Evolutionary conservation across 2,329 filamentous ascomycete genomes (phyloP).

Genomic region (Penicillium fuscoglaucum): DNA sequence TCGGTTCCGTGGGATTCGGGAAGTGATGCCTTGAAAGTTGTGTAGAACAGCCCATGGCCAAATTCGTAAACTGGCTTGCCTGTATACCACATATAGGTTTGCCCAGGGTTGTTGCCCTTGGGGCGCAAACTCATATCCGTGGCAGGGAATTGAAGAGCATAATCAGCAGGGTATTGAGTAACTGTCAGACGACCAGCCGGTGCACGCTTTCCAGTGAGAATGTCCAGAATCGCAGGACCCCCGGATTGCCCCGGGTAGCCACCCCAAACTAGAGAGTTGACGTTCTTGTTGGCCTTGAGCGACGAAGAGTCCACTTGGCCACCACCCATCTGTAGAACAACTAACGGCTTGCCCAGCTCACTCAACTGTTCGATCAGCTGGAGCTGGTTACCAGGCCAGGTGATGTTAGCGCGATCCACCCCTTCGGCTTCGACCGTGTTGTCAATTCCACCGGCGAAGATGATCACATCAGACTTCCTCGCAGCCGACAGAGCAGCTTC

Average conservation of each 20-base stretch:
- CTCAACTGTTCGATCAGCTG: slow-evolving; percentile 42
- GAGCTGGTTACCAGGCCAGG: slow-evolving; percentile 47
- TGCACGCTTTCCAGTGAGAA: slow-evolving; percentile 44
- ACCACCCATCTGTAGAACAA: slow-evolving; percentile 47
- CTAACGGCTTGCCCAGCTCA: slow-evolving; percentile 39
- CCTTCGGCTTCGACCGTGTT: slow-evolving; percentile 45
- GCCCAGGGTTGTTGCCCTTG: slow-evolving; percentile 40
- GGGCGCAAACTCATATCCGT: slow-evolving; percentile 46
- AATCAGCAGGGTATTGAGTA: slow-evolving; percentile 45
- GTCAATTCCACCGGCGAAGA: slow-evolving; percentile 47
- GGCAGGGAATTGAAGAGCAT: slow-evolving; percentile 43
- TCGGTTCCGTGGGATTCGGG: not conserved
- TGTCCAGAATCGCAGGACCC: slow-evolving; percentile 44
- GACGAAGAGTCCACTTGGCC: slow-evolving; percentile 47
- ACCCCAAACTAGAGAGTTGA: slow-evolving; percentile 47
- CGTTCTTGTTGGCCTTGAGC: slow-evolving; percentile 40
- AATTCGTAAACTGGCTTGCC: slow-evolving; percentile 44
- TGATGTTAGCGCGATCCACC: slow-evolving; percentile 43
- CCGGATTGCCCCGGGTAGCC: slow-evolving; percentile 49
- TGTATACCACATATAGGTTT: slow-evolving; percentile 50
- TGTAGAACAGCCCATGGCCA: slow-evolving; percentile 48
- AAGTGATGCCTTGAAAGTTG: slow-evolving; percentile 36
- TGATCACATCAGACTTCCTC: slow-evolving; percentile 38
- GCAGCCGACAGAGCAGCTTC: slow-evolving; percentile 37
- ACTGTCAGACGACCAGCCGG: slow-evolving; percentile 45